Conservation (phyloP, 2,329 filamentous ascomycete genomes). For the Colletotrichum chlorophyti region DNA sequence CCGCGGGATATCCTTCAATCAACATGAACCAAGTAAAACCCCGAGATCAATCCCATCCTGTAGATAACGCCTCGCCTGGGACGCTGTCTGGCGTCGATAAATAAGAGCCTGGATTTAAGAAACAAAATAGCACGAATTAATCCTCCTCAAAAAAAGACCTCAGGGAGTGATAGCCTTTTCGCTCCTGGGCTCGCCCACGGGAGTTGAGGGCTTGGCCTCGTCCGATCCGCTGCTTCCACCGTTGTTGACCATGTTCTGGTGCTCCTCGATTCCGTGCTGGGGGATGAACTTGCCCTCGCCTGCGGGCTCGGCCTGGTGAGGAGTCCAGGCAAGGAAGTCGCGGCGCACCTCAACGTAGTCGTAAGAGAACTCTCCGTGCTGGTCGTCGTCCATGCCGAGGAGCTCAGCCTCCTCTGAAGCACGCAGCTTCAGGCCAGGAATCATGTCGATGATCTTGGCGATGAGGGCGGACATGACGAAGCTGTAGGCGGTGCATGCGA, state of each 20-base stretch:
- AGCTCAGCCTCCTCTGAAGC: constrained; percentile 84
- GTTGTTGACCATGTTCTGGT: constrained; percentile 50
- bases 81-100: background rate
- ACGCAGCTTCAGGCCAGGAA: constrained; percentile 81
- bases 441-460: constrained; percentile 75
- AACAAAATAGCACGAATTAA: constrained; percentile 4
- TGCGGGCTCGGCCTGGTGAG: constrained; percentile 71
- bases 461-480: constrained; percentile 78
- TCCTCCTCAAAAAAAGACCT: constrained; percentile 1
- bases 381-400: constrained; percentile 88
- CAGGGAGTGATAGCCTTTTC: too few relatives aligned
- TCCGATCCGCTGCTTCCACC: constrained; percentile 25
- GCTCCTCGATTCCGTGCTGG: constrained; percentile 75
- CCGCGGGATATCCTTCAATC: constrained; percentile 28
- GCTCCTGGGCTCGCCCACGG: constrained; percentile 17
- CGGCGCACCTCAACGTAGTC: constrained; percentile 89
- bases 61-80: constrained; percentile 26
- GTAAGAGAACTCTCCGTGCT: constrained; percentile 89
- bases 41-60: constrained; percentile 17
- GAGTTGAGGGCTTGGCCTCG: constrained; percentile 22
- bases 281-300: constrained; percentile 65
- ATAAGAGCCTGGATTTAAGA: constrained; percentile 14
- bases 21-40: constrained; percentile 1
- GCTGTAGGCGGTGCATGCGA: constrained; percentile 69
- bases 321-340: constrained; percentile 89